phyloP scores from a whole-genome alignment of 164 flowering plant species.

The Macadamia integrifolia region DNA sequence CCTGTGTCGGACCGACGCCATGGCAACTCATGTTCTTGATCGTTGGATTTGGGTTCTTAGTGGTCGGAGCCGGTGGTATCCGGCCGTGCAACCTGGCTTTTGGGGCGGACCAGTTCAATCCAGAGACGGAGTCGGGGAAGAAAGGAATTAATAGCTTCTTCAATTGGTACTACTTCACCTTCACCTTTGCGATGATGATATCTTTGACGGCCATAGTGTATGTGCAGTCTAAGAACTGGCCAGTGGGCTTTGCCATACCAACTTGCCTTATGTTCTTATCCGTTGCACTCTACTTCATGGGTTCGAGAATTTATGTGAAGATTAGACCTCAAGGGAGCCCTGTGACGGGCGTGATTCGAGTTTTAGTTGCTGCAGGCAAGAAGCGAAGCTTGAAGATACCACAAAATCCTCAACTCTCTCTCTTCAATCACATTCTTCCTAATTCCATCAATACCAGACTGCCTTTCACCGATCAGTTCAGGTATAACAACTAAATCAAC shows the following conservation, averaged over 20 bases:
- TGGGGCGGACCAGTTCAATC: slow-evolving; percentile 92
- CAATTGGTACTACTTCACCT: slow-evolving; percentile 93
- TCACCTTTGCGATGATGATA: slow-evolving; percentile 67
- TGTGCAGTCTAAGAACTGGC: slow-evolving; percentile 75
- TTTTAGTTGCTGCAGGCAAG: slow-evolving; percentile 50
- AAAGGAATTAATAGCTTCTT: slow-evolving; percentile 79
- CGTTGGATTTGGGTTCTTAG: slow-evolving; percentile 46
- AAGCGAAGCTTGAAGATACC: slow-evolving; percentile 43
- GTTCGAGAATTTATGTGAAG: slow-evolving; percentile 53
- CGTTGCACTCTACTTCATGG: slow-evolving; percentile 48
- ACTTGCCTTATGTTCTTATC: slow-evolving; percentile 61
- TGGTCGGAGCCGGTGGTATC: slow-evolving; percentile 68
- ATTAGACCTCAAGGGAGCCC: slow-evolving; percentile 77
- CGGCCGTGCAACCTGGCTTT: slow-evolving; percentile 84
- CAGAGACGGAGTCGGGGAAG: slow-evolving; percentile 65
- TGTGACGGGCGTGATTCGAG: slow-evolving; percentile 46
- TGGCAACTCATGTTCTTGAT: slow-evolving; percentile 56
- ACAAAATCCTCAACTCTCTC: slow-evolving; percentile 31
- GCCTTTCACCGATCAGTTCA: slow-evolving; percentile 64
- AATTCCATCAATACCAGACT: slow-evolving; percentile 52
- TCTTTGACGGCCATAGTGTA: slow-evolving; percentile 73
- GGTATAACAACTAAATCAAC: slow-evolving; percentile 31
- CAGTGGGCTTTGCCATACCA: slow-evolving; percentile 63
- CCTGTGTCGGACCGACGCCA: slow-evolving; percentile 53
- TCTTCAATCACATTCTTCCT: slow-evolving; percentile 35